These are phyloP conservation scores for Hawksworthiomyces lignivorus DNA, from an alignment of 2,329 filamentous ascomycete genomes.

Conservation along the genomic window DNA sequence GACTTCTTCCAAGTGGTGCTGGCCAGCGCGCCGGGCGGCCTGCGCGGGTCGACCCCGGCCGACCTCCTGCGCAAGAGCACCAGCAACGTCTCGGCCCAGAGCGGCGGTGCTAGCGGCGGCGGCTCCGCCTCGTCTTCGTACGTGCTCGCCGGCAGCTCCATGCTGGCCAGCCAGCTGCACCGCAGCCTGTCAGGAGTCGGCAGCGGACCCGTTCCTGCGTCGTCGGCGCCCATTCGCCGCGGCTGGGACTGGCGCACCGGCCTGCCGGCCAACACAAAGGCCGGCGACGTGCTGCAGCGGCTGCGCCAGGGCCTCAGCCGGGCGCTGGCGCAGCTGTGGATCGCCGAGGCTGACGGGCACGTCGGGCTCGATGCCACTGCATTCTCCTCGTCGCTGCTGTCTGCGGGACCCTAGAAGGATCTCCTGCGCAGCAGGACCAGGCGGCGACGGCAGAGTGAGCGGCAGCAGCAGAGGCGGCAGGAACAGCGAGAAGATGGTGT, in stretches of 20 bases:
- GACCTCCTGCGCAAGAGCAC: slow-evolving; percentile 56
- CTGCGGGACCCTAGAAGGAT: slow-evolving; percentile 6
- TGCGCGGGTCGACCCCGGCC: slow-evolving; percentile 54
- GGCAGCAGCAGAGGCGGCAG: background rate
- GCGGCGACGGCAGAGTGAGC: background rate
- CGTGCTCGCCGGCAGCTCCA: slow-evolving; percentile 65
- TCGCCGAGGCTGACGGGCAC: slow-evolving; percentile 51
- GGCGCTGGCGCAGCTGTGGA: slow-evolving; percentile 64
- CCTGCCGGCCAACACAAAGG: slow-evolving; percentile 49
- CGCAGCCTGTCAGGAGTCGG: slow-evolving; percentile 50
- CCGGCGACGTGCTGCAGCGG: slow-evolving; percentile 62
- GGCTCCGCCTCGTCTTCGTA: slow-evolving; percentile 42
- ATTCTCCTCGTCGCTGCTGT: background rate
- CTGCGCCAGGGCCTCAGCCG: slow-evolving; percentile 66
- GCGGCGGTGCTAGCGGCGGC: no score
- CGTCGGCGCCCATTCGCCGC: slow-evolving; percentile 23
- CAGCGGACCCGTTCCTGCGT: slow-evolving; percentile 35
- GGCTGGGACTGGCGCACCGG: slow-evolving; percentile 52
- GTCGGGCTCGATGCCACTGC: background rate
- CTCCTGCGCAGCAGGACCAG: background rate
- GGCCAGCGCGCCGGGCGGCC: slow-evolving; percentile 51
- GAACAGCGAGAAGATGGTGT: no score
- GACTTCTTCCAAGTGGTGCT: slow-evolving; percentile 73
- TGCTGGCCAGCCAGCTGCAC: slow-evolving; percentile 57
- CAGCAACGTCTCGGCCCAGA: slow-evolving; percentile 19